A percentile compares a stretch with the other conserved stretches of the same genome.
Conservation (phyloP, 1,139 yeast genomes). For the Hemisphaericaspora xylofermentans region DNA sequence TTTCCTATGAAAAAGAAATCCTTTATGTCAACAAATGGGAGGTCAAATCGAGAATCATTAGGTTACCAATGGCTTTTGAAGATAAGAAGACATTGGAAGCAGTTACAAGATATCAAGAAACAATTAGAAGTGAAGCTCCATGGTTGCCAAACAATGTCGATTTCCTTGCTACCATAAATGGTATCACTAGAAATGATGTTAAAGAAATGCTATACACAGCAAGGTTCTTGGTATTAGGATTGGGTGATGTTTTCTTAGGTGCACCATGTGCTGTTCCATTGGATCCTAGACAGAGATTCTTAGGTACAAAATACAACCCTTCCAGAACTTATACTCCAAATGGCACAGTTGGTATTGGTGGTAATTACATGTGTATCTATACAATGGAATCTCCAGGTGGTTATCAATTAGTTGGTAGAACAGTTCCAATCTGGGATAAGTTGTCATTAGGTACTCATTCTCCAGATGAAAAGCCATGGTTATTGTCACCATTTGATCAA, state of each 20-base stretch:
- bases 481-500: constrained; percentile 87
- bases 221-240: constrained; percentile 85
- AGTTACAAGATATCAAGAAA: constrained; percentile 86
- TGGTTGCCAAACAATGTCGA: constrained; percentile 98
- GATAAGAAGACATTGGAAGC: constrained; percentile 86
- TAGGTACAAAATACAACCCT: constrained; percentile 94
- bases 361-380: constrained; percentile 97
- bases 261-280: constrained; percentile 98
- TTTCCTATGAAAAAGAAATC: constrained; percentile 74
- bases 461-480: constrained; percentile 72
- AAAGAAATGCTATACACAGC: constrained; percentile 85
- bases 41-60: constrained; percentile 77
- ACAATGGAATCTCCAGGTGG: constrained; percentile 99
- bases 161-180: constrained; percentile 86
- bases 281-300: constrained; percentile 90
- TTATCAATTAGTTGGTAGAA: constrained; percentile 92
- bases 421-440: constrained; percentile 97
- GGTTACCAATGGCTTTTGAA: constrained; percentile 94
- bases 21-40: constrained; percentile 77
- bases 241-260: constrained; percentile 96
- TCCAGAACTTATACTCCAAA: constrained; percentile 94
- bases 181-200: constrained; percentile 71
- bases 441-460: constrained; percentile 71
- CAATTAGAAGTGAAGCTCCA: constrained; percentile 90
- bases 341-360: constrained; percentile 97